Base-by-base conservation (phyloP, 2,329 filamentous ascomycete species). In the Bimuria novae-zelandiae region DNA sequence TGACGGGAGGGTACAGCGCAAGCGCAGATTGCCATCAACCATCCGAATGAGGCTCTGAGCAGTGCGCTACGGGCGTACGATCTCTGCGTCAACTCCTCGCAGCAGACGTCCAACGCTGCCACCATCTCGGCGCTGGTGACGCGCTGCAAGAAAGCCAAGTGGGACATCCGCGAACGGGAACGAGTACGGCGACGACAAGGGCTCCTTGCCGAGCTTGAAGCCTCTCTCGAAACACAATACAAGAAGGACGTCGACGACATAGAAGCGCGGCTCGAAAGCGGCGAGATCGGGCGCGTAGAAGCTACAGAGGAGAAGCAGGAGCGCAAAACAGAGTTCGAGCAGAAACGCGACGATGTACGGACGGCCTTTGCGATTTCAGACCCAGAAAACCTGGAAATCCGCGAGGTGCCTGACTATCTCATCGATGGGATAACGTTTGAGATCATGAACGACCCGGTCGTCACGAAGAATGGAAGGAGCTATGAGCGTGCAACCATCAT, bases 401-500 rank as follows among this genome's bases (percentile, higher is more conserved):
- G 74, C 22, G 81, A 85, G 62, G 86, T 91, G 1, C 90, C 90
- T 0, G 89, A 92, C 56, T 91, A 89, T 81, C 80, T 85, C 1
- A 82, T 93, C 37, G 89, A 93, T 68, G 88, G 89, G 54, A 91
- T 92, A 32, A 86, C 82, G 7, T 91, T 92, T 61, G 80, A 81
- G 39, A 80, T 92, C 54, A 89, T 92, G 86, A 77, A 88, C 29
- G 89, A 92, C 65, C 89, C 73, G 79, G 87, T 81, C 0, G 76
- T 80, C 2, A 93, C 90, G 1, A 92, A 89, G 66, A 92, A 89
- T 1, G 94, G 94, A 11, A 89, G 92, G 59, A 94, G 89, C 1
- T 99, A 96, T 71, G 94, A 97, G 72, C 84, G 93, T 36, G 82
- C 89, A 0, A 89, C 89, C 14, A 88, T 99, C 55, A 80, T 92